Conservation (phyloP, 192 early-diverging fungal species). For the Coemansia sp. region DNA sequence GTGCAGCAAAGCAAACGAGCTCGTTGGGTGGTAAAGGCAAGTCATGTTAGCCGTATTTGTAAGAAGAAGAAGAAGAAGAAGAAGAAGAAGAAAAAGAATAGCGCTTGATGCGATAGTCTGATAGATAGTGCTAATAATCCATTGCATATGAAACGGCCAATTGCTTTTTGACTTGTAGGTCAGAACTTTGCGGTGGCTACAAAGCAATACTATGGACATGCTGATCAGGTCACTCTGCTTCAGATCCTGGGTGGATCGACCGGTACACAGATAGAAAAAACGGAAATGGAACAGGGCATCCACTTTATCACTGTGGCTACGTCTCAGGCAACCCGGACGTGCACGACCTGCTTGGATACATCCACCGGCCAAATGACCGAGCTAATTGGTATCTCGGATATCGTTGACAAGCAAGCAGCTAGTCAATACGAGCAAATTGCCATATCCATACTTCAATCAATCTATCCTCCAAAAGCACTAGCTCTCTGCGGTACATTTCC, state of each 20-base stretch:
- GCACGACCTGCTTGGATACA: conserved; percentile 27
- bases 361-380: conserved; percentile 29
- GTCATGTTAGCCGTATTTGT: too few species aligned
- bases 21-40: conserved; percentile 37
- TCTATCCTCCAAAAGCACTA: conserved; percentile 14
- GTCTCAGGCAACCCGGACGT: conserved; percentile 14
- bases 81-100: not conserved
- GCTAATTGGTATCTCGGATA: conserved; percentile 23
- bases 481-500: conserved; percentile 34
- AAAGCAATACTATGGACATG: conserved; percentile 7
- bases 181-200: conserved; percentile 39
- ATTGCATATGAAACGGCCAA: not conserved
- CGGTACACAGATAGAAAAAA: conserved; percentile 22
- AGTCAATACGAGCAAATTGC: conserved; percentile 11
- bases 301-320: conserved; percentile 16
- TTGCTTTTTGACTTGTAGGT: not conserved
- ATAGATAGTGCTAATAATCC: not conserved
- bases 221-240: conserved; percentile 15
- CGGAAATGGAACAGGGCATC: conserved; percentile 10
- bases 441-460: conserved; percentile 1
- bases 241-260: conserved; percentile 30
- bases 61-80: too few species aligned
- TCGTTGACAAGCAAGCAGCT: conserved; percentile 2
- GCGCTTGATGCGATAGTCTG: too few species aligned
- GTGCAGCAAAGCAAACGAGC: conserved; percentile 22